These are phyloP conservation scores for Aureobasidium mangrovei DNA, from an alignment of 2,329 filamentous ascomycete genomes.

Conservation along the genomic window DNA sequence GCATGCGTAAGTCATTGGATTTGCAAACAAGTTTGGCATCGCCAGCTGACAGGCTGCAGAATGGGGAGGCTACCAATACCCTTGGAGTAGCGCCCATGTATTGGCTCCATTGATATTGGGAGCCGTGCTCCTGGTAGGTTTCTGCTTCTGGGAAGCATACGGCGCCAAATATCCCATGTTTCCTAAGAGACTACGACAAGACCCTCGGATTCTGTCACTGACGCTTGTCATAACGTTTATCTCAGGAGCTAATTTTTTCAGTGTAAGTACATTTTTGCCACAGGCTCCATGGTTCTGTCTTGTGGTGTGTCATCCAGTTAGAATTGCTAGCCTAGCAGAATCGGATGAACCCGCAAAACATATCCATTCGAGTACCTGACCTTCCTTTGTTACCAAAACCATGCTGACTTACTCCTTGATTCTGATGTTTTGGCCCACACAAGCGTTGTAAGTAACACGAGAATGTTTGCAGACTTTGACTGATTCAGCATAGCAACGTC, in stretches of 20 bases:
- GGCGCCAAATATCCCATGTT: constrained; percentile 28
- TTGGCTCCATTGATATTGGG: constrained; percentile 28
- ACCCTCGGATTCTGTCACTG: constrained; percentile 28
- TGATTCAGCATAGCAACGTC: constrained; percentile 37
- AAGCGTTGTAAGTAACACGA: constrained; percentile 37
- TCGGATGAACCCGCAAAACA: no score
- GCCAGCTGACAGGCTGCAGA: constrained; percentile 19
- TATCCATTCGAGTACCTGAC: no score
- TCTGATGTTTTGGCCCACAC: constrained; percentile 54
- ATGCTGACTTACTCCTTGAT: constrained; percentile 19
- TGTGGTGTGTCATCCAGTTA: background rate
- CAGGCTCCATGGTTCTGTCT: constrained; percentile 30
- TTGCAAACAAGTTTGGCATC: background rate
- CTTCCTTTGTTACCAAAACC: no score
- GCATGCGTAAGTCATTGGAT: constrained; percentile 22
- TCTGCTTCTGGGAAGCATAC: constrained; percentile 27
- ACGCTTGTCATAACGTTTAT: constrained; percentile 35
- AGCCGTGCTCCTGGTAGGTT: constrained; percentile 24
- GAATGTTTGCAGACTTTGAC: background rate
- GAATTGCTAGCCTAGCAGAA: constrained; percentile 21
- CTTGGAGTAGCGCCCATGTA: constrained; percentile 26
- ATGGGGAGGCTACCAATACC: constrained; percentile 23
- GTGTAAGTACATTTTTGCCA: background rate
- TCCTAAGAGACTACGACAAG: constrained; percentile 24
- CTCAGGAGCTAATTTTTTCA: constrained; percentile 32